Conservation (phyloP, 768 basidiomycete genomes). For the Myochromella boudieri region DNA sequence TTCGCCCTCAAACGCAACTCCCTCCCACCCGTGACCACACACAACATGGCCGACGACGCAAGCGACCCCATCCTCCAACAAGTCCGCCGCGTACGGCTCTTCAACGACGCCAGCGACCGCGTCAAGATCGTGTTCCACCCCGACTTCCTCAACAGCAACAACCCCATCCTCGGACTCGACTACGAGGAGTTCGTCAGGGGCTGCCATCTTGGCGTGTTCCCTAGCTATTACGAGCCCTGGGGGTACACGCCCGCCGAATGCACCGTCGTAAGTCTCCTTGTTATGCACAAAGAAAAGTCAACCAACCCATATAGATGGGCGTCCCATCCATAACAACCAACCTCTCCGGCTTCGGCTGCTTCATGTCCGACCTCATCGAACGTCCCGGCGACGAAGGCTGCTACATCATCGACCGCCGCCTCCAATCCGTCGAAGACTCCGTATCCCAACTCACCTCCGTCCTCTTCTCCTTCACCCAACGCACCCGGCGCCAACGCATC, state of each 20-base stretch:
- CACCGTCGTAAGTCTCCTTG: slow-evolving; percentile 71
- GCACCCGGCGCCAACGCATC: slow-evolving; percentile 94
- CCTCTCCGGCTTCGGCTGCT: slow-evolving; percentile 95
- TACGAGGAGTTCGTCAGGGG: slow-evolving; percentile 99
- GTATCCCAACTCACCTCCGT: slow-evolving; percentile 78
- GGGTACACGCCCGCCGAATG: slow-evolving; percentile 98
- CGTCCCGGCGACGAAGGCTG: slow-evolving; percentile 92
- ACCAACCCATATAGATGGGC: slow-evolving; percentile 68
- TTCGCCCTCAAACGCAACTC: slow-evolving; percentile 95
- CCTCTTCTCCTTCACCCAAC: slow-evolving; percentile 75
- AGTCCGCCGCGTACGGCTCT: slow-evolving; percentile 89
- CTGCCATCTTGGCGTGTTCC: slow-evolving; percentile 98
- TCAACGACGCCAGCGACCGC: slow-evolving; percentile 85
- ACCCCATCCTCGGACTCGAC: slow-evolving; percentile 94
- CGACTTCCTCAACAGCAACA: slow-evolving; percentile 96
- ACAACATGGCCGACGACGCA: slow-evolving; percentile 96
- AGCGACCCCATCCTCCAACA: slow-evolving; percentile 94
- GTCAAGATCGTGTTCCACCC: slow-evolving; percentile 99
- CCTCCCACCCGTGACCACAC: slow-evolving; percentile 95
- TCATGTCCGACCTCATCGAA: slow-evolving; percentile 98
- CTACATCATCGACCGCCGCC: slow-evolving; percentile 93
- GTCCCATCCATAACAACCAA: slow-evolving; percentile 98
- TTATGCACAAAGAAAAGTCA: slow-evolving; percentile 1
- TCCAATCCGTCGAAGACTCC: slow-evolving; percentile 88
- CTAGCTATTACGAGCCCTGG: slow-evolving; percentile 96